phyloP scores from a whole-genome alignment of 306 rosid species.

The Cicer yamashitae region DNA sequence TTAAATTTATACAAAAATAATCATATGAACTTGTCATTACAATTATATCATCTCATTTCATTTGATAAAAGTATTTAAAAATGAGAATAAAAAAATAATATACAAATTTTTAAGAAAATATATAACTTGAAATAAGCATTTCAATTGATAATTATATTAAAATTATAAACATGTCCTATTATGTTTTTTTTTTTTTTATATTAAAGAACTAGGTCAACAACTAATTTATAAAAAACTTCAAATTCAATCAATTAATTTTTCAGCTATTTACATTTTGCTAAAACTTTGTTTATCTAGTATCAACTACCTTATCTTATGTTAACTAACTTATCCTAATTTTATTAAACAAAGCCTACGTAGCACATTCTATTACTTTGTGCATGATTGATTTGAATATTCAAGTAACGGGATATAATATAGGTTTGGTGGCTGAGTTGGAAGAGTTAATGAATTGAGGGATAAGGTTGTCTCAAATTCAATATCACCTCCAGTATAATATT shows the following conservation, averaged over 20 bases:
- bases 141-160: not conserved
- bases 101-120: not conserved
- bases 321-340: not conserved
- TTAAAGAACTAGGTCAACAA: not conserved
- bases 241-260: not conserved
- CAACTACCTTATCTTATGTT: not conserved
- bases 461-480: no score
- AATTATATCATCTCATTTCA: not conserved
- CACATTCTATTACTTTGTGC: constrained; percentile 5
- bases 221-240: not conserved
- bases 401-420: not conserved
- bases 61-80: not conserved
- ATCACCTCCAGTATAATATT: no score
- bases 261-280: not conserved
- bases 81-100: not conserved
- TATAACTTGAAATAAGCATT: not conserved
- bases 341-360: not conserved
- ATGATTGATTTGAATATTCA: constrained; percentile 15
- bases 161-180: not conserved
- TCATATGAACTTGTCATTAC: not conserved
- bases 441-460: no score
- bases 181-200: not conserved
- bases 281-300: not conserved
- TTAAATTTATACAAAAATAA: not conserved
- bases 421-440: no score